Conservation (phyloP, 306 rosid genomes). For the Pyrus pyrifolia region DNA sequence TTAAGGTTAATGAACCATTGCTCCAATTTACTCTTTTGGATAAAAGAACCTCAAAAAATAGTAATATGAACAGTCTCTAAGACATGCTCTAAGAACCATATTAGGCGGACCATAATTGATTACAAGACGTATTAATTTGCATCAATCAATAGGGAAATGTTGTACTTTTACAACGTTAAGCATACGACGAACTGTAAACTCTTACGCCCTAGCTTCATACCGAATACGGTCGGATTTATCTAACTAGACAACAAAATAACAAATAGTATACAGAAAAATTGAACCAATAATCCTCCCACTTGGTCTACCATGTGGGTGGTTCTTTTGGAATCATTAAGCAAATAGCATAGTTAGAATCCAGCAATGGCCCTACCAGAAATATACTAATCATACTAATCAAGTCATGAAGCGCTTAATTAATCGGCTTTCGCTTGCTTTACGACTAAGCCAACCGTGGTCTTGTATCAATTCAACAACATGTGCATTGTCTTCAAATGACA, state of each 20-base stretch:
- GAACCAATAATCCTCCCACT: not conserved
- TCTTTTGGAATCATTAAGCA: constrained; percentile 1
- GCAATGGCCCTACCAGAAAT: not conserved
- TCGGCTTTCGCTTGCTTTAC: not conserved
- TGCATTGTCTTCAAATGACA: constrained; percentile 8
- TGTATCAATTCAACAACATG: not conserved
- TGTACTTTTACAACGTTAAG: not conserved
- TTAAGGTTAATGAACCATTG: no score
- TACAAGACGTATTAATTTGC: no score
- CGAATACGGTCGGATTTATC: not conserved
- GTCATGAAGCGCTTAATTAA: not conserved
- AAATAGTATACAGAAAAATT: not conserved
- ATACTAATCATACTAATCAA: constrained; percentile 8
- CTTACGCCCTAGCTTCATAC: not conserved
- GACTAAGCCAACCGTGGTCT: constrained; percentile 8
- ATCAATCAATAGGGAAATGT: no score
- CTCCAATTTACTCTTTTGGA: no score
- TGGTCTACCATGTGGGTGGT: not conserved
- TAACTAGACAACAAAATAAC: not conserved
- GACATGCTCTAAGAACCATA: no score
- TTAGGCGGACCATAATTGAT: no score
- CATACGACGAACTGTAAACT: not conserved
- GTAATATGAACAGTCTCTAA: no score
- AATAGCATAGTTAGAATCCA: not conserved
- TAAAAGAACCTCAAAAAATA: no score